phyloP scores from a whole-genome alignment of 495 filamentous ascomycete genomes.

The Hypoxylon cercidicola region DNA sequence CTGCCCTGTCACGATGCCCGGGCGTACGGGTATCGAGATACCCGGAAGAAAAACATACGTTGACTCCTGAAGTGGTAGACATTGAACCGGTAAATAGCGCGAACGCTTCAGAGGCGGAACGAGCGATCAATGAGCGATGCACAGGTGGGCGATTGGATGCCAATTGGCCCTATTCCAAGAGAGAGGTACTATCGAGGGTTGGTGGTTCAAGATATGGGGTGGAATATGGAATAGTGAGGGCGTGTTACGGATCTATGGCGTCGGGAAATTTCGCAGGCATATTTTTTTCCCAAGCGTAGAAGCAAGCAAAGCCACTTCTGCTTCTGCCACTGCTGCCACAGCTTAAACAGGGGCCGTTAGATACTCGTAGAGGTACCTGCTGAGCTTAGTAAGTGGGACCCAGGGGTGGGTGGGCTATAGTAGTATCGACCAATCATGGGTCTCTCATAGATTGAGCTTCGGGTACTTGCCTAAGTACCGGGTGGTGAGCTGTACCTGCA shows the following conservation, averaged over 20 bases:
- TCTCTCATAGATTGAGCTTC: background rate
- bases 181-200: slow-evolving; percentile 37
- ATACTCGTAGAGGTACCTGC: slow-evolving; percentile 13
- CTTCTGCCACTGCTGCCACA: background rate
- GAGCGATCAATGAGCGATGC: slow-evolving; percentile 37
- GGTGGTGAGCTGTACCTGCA: slow-evolving; percentile 9
- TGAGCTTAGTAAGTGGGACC: slow-evolving; percentile 10
- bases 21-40: slow-evolving; percentile 18
- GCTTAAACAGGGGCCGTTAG: background rate
- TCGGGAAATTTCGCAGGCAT: slow-evolving; percentile 45
- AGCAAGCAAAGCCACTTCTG: slow-evolving; percentile 13
- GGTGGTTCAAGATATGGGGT: slow-evolving; percentile 12
- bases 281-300: slow-evolving; percentile 30
- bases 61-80: slow-evolving; percentile 69
- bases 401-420: background rate
- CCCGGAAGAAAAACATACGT: slow-evolving; percentile 59
- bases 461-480: slow-evolving; percentile 2
- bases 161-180: slow-evolving; percentile 41
- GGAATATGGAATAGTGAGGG: slow-evolving; percentile 29
- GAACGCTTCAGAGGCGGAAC: slow-evolving; percentile 17
- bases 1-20: slow-evolving; percentile 19
- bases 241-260: slow-evolving; percentile 30
- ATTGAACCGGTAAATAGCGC: slow-evolving; percentile 51
- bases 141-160: slow-evolving; percentile 36
- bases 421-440: background rate